These are phyloP conservation scores for Blastobotrys terrestris DNA, from an alignment of 805 yeast genomes.

Conservation along the genomic window DNA sequence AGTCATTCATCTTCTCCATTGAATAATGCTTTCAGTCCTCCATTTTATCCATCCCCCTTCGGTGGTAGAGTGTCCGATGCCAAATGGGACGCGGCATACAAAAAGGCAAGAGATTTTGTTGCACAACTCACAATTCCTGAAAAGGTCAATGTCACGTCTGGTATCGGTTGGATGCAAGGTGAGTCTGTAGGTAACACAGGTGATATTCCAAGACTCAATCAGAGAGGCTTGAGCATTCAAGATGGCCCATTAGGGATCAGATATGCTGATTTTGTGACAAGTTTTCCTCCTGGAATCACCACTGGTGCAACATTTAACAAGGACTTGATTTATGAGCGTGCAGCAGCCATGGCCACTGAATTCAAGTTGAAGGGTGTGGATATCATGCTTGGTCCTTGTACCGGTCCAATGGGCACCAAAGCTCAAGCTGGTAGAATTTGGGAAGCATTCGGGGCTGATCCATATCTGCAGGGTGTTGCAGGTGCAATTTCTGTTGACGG, in stretches of 20 bases:
- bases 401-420: constrained; percentile 54
- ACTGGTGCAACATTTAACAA: constrained; percentile 53
- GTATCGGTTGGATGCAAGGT: constrained; percentile 60
- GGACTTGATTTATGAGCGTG: constrained; percentile 44
- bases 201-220: constrained; percentile 45
- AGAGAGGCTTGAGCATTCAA: constrained; percentile 50
- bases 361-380: constrained; percentile 48
- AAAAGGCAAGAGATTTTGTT: constrained; percentile 47
- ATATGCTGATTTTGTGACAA: constrained; percentile 45
- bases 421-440: constrained; percentile 59
- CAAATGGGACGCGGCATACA: constrained; percentile 53
- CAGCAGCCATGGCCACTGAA: constrained; percentile 51
- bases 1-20: not conserved
- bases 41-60: constrained; percentile 16
- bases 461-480: constrained; percentile 49
- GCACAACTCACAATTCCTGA: constrained; percentile 50
- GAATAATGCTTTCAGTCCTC: constrained; percentile 8
- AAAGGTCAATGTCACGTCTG: constrained; percentile 55
- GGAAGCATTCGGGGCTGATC: constrained; percentile 58
- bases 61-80: constrained; percentile 23
- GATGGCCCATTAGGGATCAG: constrained; percentile 59
- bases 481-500: constrained; percentile 50
- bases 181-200: constrained; percentile 52
- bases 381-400: constrained; percentile 46
- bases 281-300: constrained; percentile 53